Conservation (phyloP, 495 filamentous ascomycete species). For the Tetracladium setigerum region DNA sequence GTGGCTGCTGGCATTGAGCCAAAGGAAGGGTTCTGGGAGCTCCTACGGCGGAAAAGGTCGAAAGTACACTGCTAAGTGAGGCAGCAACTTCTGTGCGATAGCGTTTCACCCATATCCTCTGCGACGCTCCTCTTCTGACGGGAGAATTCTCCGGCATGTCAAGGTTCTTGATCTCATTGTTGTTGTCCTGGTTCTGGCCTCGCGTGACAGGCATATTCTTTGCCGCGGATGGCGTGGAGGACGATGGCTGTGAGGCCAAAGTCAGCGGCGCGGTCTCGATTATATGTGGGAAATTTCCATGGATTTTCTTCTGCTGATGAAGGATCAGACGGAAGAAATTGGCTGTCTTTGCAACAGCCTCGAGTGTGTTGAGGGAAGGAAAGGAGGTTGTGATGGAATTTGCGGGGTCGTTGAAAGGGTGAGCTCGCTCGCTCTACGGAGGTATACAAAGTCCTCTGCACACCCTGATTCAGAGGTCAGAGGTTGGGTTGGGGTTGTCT, state of each 20-base stretch:
- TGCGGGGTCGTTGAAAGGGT: slow-evolving; percentile 12
- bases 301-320: slow-evolving; percentile 10
- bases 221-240: too few species aligned
- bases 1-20: not conserved
- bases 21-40: not conserved
- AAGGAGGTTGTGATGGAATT: not conserved
- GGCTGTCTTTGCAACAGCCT: slow-evolving; percentile 4
- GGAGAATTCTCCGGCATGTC: slow-evolving; percentile 3
- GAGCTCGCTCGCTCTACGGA: too few species aligned
- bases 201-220: slow-evolving; percentile 44
- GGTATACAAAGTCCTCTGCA: too few species aligned
- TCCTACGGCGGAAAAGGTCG: slow-evolving; percentile 58
- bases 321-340: slow-evolving; percentile 4
- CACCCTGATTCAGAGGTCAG: too few species aligned
- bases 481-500: too few species aligned
- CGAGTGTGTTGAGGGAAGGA: not conserved
- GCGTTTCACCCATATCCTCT: slow-evolving; percentile 57
- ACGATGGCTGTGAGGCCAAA: slow-evolving; percentile 39
- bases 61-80: slow-evolving; percentile 62
- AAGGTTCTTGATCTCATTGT: slow-evolving; percentile 14
- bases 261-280: slow-evolving; percentile 55
- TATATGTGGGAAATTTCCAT: slow-evolving; percentile 54
- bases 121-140: slow-evolving; percentile 26
- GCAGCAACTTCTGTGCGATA: slow-evolving; percentile 78
- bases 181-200: slow-evolving; percentile 20